Percentiles rank a stretch among this genome's conserved stretches.
These are phyloP conservation scores for Decorospora gaudefroyi DNA, from an alignment of 2,329 filamentous ascomycete species.

Conservation along the genomic window DNA sequence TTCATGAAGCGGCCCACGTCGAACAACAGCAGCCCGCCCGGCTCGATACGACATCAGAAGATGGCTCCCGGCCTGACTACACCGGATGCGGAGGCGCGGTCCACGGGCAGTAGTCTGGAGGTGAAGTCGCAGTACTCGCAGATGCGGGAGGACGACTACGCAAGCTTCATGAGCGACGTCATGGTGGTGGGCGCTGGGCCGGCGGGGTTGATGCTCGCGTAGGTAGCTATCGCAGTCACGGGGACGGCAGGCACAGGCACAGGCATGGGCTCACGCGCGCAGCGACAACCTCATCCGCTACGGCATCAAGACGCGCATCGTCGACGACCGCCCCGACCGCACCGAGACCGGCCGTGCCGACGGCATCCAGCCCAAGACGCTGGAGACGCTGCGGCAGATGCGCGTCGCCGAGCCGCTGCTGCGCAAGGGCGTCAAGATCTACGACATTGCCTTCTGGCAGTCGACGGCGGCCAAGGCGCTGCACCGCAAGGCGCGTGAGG, in stretches of 20 bases:
- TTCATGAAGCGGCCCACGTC: slow-evolving; percentile 44
- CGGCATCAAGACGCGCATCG: slow-evolving; percentile 66
- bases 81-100: slow-evolving; percentile 31
- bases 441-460: slow-evolving; percentile 73
- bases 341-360: slow-evolving; percentile 72
- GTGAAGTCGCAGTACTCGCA: slow-evolving; percentile 25
- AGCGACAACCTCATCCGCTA: slow-evolving; percentile 65
- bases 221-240: slow-evolving; percentile 17
- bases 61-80: slow-evolving; percentile 41
- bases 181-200: slow-evolving; percentile 52
- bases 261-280: slow-evolving; percentile 10
- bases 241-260: too few species aligned
- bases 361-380: slow-evolving; percentile 76
- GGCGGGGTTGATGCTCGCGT: slow-evolving; percentile 52
- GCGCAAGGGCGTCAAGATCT: slow-evolving; percentile 69
- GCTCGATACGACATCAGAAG: slow-evolving; percentile 39
- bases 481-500: slow-evolving; percentile 65
- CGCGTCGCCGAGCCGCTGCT: slow-evolving; percentile 70
- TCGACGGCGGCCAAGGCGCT: slow-evolving; percentile 51
- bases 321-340: slow-evolving; percentile 70
- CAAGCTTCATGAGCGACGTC: slow-evolving; percentile 47
- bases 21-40: slow-evolving; percentile 25
- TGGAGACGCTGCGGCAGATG: slow-evolving; percentile 76
- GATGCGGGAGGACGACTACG: slow-evolving; percentile 31
- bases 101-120: slow-evolving; percentile 31